Base-by-base conservation (phyloP, 1,139 yeast species). In the Diutina ranongensis region DNA sequence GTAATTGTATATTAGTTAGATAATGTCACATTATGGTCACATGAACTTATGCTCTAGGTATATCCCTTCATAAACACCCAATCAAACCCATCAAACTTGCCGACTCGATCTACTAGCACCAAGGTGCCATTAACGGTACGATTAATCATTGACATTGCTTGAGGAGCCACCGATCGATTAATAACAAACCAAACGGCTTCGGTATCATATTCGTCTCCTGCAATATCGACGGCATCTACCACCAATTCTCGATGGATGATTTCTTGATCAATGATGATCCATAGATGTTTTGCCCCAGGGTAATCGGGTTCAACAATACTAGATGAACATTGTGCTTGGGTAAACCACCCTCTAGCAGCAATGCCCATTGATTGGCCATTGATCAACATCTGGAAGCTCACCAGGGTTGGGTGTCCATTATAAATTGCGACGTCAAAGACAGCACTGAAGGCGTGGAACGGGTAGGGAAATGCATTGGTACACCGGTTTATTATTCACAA, bases 371-470 rank as follows among this genome's bases (percentile, higher is more conserved):
- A 21, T 7, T 7, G 13, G 3, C 28, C 9, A 25, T 25, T 25
- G 28, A 10, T 10, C 5, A 10, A 18, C 15, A 25, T 32, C 20
- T 15, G 12, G 32, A 38, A 38, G n/a, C n/a, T 20, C 3, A 38
- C 32, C 42, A 25, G 31, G 19, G 42, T 38, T 3, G 32, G 20
- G 9, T 22, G 32, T 3, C 15, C 16, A 22, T 38, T 9, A 21
- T 32, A 40, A 44, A 50, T 50, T 49, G 54, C 58, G 56, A 48
- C 52, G 59, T 56, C 59, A 56, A 55, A 56, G 53, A 52, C 51
- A 54, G 56, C 56, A 55, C 56, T 50, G 48, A 48, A 50, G 49
- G 9, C 49, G 49, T 45, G 49, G 47, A 46, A 49, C 53, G 52
- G 49, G 45, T 49, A 41, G 49, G 33, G 10, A 45, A 15, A 8